A percentile compares a stretch with the other conserved stretches of the same genome.
Evolutionary conservation across 2,329 filamentous ascomycete species (phyloP).

Genomic region (Pezicula radicicola): DNA sequence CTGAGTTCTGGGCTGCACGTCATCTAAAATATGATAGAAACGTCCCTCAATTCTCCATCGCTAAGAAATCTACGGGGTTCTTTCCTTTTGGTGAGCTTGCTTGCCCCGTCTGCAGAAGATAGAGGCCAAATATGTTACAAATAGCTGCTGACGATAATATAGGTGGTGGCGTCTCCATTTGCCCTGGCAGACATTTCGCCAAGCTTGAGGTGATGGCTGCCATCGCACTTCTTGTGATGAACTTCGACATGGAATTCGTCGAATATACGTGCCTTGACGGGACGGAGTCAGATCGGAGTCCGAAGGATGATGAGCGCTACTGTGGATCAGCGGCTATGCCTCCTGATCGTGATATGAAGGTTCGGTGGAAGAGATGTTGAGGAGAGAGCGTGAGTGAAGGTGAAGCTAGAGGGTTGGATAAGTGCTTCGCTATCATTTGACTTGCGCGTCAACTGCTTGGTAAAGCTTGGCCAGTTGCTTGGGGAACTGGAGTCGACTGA

Average conservation of each 20-base stretch:
- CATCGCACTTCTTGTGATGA: constrained; percentile 1
- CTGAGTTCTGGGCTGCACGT: constrained; percentile 7
- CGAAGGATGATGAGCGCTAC: constrained; percentile 3
- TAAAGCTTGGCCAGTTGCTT: too few species aligned
- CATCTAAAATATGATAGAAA: constrained; percentile 1
- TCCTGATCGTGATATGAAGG: constrained; percentile 8
- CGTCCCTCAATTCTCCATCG: background rate
- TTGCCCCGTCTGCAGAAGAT: background rate
- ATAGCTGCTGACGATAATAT: background rate
- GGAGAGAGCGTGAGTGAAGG: background rate
- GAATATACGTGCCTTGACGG: constrained; percentile 4
- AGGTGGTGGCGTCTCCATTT: constrained; percentile 7
- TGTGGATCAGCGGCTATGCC: constrained; percentile 6
- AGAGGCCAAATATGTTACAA: background rate
- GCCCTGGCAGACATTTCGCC: constrained; percentile 8
- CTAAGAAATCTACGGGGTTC: background rate
- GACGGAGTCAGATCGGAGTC: background rate
- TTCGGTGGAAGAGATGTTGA: constrained; percentile 5
- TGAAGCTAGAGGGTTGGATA: too few species aligned
- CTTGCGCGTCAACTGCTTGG: too few species aligned
- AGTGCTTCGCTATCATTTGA: too few species aligned
- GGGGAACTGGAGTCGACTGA: too few species aligned
- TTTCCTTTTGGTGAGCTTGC: constrained; percentile 2
- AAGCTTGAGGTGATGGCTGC: constrained; percentile 7
- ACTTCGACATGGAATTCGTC: constrained; percentile 7